Conservation (phyloP, 2,329 filamentous ascomycete genomes). For the Pseudogymnoascus sp. region DNA sequence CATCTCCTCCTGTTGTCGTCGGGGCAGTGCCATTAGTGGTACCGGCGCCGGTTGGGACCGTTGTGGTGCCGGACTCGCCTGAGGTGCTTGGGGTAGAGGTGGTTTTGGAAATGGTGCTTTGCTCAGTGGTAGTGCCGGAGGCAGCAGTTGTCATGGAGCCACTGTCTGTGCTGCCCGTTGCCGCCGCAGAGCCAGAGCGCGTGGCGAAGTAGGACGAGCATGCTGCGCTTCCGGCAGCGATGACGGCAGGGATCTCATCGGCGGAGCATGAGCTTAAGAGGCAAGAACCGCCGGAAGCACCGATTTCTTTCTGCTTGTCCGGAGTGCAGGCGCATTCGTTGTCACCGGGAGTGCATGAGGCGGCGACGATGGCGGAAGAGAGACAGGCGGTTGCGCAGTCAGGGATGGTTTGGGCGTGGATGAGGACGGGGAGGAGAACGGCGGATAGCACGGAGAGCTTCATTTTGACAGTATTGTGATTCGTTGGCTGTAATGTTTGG, state of each 20-base stretch:
- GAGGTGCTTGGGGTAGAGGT: not conserved
- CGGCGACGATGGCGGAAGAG: not conserved
- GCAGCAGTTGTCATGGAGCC: not conserved
- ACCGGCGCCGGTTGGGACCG: not conserved
- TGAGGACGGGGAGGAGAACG: not conserved
- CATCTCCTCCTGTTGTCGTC: not conserved
- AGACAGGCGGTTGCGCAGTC: not conserved
- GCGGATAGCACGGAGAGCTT: slow-evolving; percentile 5
- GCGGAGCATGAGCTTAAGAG: not conserved
- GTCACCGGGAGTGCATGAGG: not conserved
- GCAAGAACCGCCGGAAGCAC: not conserved
- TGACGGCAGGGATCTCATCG: not conserved
- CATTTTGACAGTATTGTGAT: not conserved
- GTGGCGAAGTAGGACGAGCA: not conserved
- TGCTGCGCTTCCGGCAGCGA: not conserved
- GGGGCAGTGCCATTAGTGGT: not conserved
- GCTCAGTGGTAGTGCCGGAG: not conserved
- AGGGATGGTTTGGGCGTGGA: not conserved
- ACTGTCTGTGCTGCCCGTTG: not conserved
- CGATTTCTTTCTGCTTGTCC: not conserved
- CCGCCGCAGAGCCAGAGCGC: not conserved
- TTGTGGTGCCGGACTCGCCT: not conserved
- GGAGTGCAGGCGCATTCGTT: not conserved
- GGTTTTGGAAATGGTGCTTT: not conserved
- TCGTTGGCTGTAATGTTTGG: not conserved